These are phyloP conservation scores for Dipsacomyces acuminosporus DNA, from an alignment of 371 early-diverging fungal genomes.

Conservation along the genomic window DNA sequence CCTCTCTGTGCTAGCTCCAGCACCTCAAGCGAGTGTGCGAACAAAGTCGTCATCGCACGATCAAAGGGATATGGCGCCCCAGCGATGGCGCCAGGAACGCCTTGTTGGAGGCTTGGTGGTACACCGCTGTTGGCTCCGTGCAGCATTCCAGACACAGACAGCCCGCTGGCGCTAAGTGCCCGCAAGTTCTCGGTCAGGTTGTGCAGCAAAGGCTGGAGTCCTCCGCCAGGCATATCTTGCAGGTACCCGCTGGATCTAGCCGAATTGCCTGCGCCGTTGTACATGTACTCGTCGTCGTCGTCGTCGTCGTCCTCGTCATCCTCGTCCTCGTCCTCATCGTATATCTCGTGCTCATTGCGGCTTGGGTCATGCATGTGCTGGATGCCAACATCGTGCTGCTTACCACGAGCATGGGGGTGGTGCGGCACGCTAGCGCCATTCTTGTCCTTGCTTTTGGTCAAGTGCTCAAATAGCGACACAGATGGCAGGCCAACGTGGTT, in stretches of 20 bases:
- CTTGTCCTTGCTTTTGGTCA: conserved; percentile 12
- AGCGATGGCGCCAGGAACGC: background rate
- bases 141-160: conserved; percentile 2
- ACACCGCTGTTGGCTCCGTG: background rate
- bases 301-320: conserved; percentile 8
- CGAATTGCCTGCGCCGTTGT: conserved; percentile 6
- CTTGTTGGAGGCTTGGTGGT: conserved; percentile 2
- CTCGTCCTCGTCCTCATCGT: conserved; percentile 12
- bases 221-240: conserved; percentile 6
- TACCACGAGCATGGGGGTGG: conserved; percentile 3
- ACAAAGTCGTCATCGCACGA: conserved; percentile 18
- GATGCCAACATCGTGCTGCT: background rate
- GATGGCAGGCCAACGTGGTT: conserved; percentile 44
- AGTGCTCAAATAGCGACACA: conserved; percentile 32
- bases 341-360: background rate
- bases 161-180: conserved; percentile 14
- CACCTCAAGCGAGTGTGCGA: conserved; percentile 27
- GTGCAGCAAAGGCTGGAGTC: conserved; percentile 27
- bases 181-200: conserved; percentile 34
- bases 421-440: background rate
- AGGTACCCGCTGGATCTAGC: background rate
- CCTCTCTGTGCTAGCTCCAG: conserved; percentile 43
- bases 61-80: conserved; percentile 31
- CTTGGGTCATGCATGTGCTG: background rate
- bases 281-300: conserved; percentile 13